Conservation (phyloP, 2,329 filamentous ascomycete species). For the Colletotrichum musae region DNA sequence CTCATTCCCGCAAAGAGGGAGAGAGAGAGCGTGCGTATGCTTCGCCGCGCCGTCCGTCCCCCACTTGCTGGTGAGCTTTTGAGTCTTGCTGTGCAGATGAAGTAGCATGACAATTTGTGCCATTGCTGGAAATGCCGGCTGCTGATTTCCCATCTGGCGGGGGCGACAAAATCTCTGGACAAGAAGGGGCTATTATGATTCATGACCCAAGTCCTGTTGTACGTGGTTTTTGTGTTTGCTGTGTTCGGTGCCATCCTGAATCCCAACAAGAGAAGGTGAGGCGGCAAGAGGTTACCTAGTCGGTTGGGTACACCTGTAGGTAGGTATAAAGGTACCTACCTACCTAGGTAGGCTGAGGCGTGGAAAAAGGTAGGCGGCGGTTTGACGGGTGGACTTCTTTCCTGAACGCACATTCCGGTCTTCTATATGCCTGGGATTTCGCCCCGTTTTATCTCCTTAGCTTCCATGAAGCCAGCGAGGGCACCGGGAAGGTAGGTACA, state of each 20-base stretch:
- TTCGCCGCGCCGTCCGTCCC: background rate
- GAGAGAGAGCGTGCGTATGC: background rate
- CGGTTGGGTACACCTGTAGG: no score
- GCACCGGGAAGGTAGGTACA: no score
- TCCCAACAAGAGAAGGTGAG: background rate
- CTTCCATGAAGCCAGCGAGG: background rate
- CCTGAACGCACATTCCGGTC: slow-evolving; percentile 26
- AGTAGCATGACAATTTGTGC: slow-evolving; percentile 21
- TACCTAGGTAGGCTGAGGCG: background rate
- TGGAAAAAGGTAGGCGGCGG: background rate
- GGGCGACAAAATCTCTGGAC: background rate
- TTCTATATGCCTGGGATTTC: slow-evolving; percentile 9
- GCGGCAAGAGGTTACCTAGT: no score
- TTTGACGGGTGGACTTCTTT: slow-evolving; percentile 25
- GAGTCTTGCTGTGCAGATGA: slow-evolving; percentile 26
- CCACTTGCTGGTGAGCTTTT: slow-evolving; percentile 1
- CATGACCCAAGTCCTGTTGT: slow-evolving; percentile 8
- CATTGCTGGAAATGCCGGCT: background rate
- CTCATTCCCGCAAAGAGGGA: background rate
- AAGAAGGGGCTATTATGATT: slow-evolving; percentile 1
- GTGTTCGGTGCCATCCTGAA: slow-evolving; percentile 1
- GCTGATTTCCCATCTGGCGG: slow-evolving; percentile 1
- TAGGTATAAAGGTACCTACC: slow-evolving; percentile 1
- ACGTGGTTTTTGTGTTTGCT: background rate
- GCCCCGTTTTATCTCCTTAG: slow-evolving; percentile 19